These are phyloP conservation scores for Colletotrichum tropicicola DNA, from an alignment of 2,329 filamentous ascomycete species.

Conservation along the genomic window DNA sequence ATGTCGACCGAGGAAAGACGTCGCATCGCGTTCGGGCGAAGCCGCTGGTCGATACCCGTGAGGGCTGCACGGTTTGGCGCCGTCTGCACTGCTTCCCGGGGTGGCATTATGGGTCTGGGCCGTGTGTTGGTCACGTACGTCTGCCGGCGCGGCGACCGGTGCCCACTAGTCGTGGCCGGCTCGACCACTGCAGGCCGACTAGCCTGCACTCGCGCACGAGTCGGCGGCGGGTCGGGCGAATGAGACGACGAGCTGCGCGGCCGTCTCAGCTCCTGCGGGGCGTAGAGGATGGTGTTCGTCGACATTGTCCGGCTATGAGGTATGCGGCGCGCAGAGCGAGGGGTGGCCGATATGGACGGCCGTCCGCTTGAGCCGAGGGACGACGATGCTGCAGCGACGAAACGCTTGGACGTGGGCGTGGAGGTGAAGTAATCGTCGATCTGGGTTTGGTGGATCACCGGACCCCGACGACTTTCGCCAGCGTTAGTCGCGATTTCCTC, in stretches of 20 bases:
- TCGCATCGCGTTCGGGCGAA: conserved; percentile 47
- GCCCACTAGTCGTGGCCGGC: conserved; percentile 45
- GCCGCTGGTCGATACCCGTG: conserved; percentile 57
- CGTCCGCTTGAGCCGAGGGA: conserved; percentile 38
- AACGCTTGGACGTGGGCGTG: conserved; percentile 55
- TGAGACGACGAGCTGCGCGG: conserved; percentile 51
- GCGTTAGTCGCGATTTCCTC: conserved; percentile 57
- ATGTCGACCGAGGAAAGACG: conserved; percentile 73
- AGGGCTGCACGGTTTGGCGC: conserved; percentile 65
- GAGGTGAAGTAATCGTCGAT: conserved; percentile 63
- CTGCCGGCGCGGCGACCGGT: conserved; percentile 57
- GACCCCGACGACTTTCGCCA: conserved; percentile 40
- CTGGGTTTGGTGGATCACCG: conserved; percentile 25
- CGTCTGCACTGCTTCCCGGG: conserved; percentile 62
- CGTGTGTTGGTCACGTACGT: conserved; percentile 56
- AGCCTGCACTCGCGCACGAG: conserved; percentile 39
- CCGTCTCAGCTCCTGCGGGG: conserved; percentile 63
- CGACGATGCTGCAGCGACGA: conserved; percentile 40
- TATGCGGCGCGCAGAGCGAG: conserved; percentile 47
- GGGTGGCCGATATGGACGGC: conserved; percentile 38
- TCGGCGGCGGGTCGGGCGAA: conserved; percentile 45
- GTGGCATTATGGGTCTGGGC: conserved; percentile 65
- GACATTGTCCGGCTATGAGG: conserved; percentile 79
- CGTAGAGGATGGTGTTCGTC: conserved; percentile 85
- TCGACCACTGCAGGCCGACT: conserved; percentile 38